Base-by-base conservation (phyloP, 345 rosid genomes). In the Hirschfeldia incana region DNA sequence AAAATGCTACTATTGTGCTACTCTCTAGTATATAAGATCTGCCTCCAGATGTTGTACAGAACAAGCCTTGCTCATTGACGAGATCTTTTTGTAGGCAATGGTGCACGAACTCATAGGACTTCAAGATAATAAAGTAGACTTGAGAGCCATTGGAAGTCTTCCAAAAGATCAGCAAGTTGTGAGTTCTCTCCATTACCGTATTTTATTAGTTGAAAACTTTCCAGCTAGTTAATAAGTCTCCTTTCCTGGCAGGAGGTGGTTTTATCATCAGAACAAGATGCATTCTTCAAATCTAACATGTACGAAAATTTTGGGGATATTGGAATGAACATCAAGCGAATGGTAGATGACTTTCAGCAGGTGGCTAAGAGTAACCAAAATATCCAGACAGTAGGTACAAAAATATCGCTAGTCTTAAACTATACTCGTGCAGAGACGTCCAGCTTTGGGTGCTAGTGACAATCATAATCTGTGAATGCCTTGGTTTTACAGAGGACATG, bases 281-380 rank as follows among this genome's bases (percentile, higher is more conserved):
- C 86, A 26, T 95, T 95, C 81, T 91, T 95, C 85, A 90, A 89
- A 87, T 81, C 87, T 63, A 93, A 95, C 85, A 93, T 89, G 97
- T 87, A 89, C 64, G 97, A 95, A 81, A 95, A 95, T 69, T 95
- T 95, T 84, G 99, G 99, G 76, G 99, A 95, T 83, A 95, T 95
- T 44, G 98, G 98, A 82, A 89, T 91, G 94, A 95, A 89, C 81
- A 93, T 95, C 83, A 93, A 95, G 90, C 82, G 87, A 64, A 93
- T 91, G 99, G 99, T 95, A 64, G 99, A 95, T 78, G 97, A 93
- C 70, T 93, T 95, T 88, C 99, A 93, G 84, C 99, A 93, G 85
- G 87, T 87, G 87, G 96, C 98, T 29, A 89, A 90, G 85, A 93
- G 99, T 76, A 95, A 95, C 86, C 98, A 93, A 85, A 95, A 83